Percentiles rank a stretch among this genome's conserved stretches.
Evolutionary conservation across 306 rosid species (phyloP).

Genomic region (Acacia acuminata): DNA sequence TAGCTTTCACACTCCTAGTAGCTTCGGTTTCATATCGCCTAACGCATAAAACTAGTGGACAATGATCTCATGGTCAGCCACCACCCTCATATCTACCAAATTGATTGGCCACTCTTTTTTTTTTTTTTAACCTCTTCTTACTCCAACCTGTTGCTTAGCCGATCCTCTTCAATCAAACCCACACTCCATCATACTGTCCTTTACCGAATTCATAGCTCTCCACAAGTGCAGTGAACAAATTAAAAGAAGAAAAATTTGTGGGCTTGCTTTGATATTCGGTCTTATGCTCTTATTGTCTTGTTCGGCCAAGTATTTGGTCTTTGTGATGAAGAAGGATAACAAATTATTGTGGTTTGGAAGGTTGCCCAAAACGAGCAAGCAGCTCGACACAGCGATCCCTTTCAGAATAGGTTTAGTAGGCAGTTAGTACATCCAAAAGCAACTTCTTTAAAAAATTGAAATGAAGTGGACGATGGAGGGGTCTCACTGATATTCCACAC

Average conservation of each 20-base stretch:
- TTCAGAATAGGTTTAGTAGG: neutral
- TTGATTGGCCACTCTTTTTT: too few relatives aligned
- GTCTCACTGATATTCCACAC: neutral
- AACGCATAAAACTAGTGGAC: neutral
- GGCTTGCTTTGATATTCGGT: neutral
- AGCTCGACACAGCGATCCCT: neutral
- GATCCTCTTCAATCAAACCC: neutral
- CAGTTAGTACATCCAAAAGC: neutral
- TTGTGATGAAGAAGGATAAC: neutral
- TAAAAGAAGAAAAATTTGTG: neutral
- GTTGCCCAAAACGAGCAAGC: conserved; percentile 7
- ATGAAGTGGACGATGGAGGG: neutral
- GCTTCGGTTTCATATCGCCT: neutral
- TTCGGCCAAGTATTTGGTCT: neutral
- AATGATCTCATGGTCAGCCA: neutral
- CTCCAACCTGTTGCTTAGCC: neutral
- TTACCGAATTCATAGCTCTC: neutral
- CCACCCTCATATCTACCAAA: too few relatives aligned
- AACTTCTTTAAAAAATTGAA: neutral
- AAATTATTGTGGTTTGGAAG: neutral
- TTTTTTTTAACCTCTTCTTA: neutral
- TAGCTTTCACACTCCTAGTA: neutral
- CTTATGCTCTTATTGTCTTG: neutral
- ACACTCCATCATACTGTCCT: neutral
- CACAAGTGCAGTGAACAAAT: neutral